Percentiles rank a stretch among this genome's conserved stretches.
phyloP scores from a whole-genome alignment of 495 filamentous ascomycete species.

The Aspergillus affinis region DNA sequence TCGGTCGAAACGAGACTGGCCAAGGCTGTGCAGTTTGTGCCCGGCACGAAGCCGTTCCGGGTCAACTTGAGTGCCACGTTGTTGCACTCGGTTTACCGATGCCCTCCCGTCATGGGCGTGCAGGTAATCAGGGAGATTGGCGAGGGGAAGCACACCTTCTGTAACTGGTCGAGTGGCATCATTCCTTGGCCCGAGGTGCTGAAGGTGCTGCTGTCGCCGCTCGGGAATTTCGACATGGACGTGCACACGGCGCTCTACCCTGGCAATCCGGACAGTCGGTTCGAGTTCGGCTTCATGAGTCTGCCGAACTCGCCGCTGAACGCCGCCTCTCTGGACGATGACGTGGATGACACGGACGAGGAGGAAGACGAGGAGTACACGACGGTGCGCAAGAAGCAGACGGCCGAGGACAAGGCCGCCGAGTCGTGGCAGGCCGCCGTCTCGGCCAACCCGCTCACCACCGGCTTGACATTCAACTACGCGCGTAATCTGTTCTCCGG shows the following conservation, averaged over 20 bases:
- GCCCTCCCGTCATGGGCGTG: constrained; percentile 31
- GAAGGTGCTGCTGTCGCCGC: constrained; percentile 23
- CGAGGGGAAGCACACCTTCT: constrained; percentile 30
- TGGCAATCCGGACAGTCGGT: constrained; percentile 25
- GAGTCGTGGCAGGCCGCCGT: constrained; percentile 37
- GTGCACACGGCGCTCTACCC: constrained; percentile 21
- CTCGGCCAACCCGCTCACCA: constrained; percentile 28
- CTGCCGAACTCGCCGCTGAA: constrained; percentile 16
- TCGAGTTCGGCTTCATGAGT: constrained; percentile 39
- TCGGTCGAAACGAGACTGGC: constrained; percentile 29
- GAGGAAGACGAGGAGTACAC: constrained; percentile 23
- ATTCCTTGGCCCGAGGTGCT: constrained; percentile 32
- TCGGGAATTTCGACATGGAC: constrained; percentile 26
- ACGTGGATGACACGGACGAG: constrained; percentile 27
- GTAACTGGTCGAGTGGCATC: constrained; percentile 39
- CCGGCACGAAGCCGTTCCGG: constrained; percentile 36
- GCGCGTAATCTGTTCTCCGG: constrained; percentile 46
- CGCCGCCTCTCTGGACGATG: constrained; percentile 21
- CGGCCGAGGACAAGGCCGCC: constrained; percentile 23
- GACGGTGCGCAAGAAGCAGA: constrained; percentile 20
- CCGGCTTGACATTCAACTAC: constrained; percentile 34
- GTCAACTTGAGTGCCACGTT: constrained; percentile 31
- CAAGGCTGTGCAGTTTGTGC: constrained; percentile 31
- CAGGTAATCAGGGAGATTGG: constrained; percentile 33
- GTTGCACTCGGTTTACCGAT: constrained; percentile 25